Percentiles rank a stretch among this genome's conserved stretches.
phyloP scores from a whole-genome alignment of 1,139 yeast species.

The Hanseniaspora uvarum region DNA sequence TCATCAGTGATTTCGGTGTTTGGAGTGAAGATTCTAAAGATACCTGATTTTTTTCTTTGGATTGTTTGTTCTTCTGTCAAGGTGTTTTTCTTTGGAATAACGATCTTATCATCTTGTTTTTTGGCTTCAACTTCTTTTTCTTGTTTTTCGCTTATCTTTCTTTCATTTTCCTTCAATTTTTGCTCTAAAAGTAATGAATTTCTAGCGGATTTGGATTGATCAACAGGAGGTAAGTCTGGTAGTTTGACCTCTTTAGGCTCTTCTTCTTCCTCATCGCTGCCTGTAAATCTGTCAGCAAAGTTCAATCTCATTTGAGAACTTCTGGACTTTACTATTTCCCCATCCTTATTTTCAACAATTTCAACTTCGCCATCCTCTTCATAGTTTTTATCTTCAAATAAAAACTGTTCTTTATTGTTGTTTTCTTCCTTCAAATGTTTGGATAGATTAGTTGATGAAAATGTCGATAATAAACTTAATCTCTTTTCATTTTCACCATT shows the following conservation, averaged over 20 bases:
- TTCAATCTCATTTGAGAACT: constrained; percentile 23
- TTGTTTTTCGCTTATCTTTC: not conserved
- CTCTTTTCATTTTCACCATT: constrained; percentile 56
- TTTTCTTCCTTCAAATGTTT: not conserved
- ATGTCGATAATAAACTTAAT: constrained; percentile 56
- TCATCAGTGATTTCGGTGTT: not conserved
- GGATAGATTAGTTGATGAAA: constrained; percentile 52
- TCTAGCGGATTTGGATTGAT: constrained; percentile 32
- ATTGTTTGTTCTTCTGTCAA: not conserved
- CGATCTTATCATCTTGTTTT: not conserved
- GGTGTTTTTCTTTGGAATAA: not conserved
- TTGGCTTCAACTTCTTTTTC: not conserved
- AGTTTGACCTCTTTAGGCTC: constrained; percentile 23
- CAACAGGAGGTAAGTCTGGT: constrained; percentile 32
- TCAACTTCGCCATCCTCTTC: constrained; percentile 12
- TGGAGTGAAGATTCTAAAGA: constrained; percentile 17
- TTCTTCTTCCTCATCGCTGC: constrained; percentile 9
- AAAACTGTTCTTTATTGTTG: constrained; percentile 14
- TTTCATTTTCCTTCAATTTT: constrained; percentile 3
- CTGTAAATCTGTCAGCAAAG: constrained; percentile 27
- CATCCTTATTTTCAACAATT: constrained; percentile 11
- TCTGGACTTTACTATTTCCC: constrained; percentile 10
- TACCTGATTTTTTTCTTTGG: constrained; percentile 18
- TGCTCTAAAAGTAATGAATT: constrained; percentile 23
- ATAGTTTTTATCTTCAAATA: constrained; percentile 14